Base-by-base conservation (phyloP, 805 yeast species). In the Sugiyamaella chiloensis region DNA sequence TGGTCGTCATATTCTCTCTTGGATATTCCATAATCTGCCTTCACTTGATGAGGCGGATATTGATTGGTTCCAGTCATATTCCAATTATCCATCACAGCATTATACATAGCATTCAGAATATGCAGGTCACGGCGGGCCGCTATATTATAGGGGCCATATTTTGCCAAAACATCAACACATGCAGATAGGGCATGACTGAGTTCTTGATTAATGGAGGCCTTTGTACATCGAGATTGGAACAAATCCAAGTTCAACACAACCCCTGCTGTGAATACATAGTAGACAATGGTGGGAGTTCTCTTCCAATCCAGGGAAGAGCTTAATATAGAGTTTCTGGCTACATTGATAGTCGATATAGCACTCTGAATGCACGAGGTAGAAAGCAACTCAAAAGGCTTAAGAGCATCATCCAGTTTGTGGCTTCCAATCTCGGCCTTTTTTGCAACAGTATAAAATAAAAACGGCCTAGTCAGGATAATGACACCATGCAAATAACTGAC, bases 401-500 rank as follows among this genome's bases (percentile, higher is more conserved):
- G 29, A 7, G 48, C 41, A 3, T 24, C 48, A 17, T 48, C 48
- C 24, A 42, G 36, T 3, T 30, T 32, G 35, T 17, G 24, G 24
- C 32, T 31, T 19, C 27, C 46, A n/a, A 30, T 16, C 17, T 46
- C 44, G 21, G 42, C 36, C 24, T 39, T 35, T 19, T 37, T 29
- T 3, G 53, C 48, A 7, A 42, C 45, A 12, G 50, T 47, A 40
- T 49, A 50, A 19, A 49, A 45, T 19, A 50, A 21, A 50, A 50
- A 50, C 11, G 53, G 53, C 27, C 53, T 35, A 4, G 53, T 40
- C 32, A 50, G 24, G n/a, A 50, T 20, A 4, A 50, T 46, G 24
- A 50, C 40, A 12, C 50, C 52, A 47, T 50, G 42, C 12, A 50
- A 41, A 50, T 50, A 51, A 6, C 16, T 9, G 11, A 40, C 27